phyloP scores from a whole-genome alignment of 495 filamentous ascomycete genomes.

The Aspergillus conjunctus region DNA sequence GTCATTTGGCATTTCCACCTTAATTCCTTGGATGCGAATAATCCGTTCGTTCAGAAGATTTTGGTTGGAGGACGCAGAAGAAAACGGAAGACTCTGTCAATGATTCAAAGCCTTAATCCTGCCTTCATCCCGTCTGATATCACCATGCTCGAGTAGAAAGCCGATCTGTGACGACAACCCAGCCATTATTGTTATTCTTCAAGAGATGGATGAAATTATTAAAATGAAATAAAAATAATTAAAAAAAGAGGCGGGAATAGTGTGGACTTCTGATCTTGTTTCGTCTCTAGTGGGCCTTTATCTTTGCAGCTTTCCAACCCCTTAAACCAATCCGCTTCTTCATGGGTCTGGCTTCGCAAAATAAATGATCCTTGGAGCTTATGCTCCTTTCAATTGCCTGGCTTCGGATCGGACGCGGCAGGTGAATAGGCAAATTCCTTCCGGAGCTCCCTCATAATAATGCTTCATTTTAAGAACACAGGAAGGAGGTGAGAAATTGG shows the following conservation, averaged over 20 bases:
- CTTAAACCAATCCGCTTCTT: constrained; percentile 4
- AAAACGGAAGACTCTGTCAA: neutral
- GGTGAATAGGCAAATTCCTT: constrained; percentile 1
- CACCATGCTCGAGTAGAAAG: too few species aligned
- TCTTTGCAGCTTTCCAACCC: constrained; percentile 11
- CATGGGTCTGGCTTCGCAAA: neutral
- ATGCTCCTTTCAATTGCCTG: constrained; percentile 6
- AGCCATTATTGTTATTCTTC: neutral
- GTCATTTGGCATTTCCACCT: constrained; percentile 36
- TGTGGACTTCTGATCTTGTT: constrained; percentile 17
- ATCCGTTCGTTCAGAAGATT: neutral
- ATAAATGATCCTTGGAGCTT: constrained; percentile 7
- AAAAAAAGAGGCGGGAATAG: neutral
- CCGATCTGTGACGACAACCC: neutral
- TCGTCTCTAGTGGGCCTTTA: constrained; percentile 20
- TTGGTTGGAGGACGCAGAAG: neutral
- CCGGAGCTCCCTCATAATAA: neutral
- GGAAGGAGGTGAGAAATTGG: neutral
- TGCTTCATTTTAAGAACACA: neutral
- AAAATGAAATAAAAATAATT: too few species aligned
- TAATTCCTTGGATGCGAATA: constrained; percentile 12
- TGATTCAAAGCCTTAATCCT: neutral
- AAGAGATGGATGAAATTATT: constrained; percentile 8
- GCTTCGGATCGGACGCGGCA: constrained; percentile 16
- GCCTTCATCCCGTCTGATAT: too few species aligned